Evolutionary conservation across 2,329 filamentous ascomycete species (phyloP).

Genomic region (Fusarium pseudoanthophilum): DNA sequence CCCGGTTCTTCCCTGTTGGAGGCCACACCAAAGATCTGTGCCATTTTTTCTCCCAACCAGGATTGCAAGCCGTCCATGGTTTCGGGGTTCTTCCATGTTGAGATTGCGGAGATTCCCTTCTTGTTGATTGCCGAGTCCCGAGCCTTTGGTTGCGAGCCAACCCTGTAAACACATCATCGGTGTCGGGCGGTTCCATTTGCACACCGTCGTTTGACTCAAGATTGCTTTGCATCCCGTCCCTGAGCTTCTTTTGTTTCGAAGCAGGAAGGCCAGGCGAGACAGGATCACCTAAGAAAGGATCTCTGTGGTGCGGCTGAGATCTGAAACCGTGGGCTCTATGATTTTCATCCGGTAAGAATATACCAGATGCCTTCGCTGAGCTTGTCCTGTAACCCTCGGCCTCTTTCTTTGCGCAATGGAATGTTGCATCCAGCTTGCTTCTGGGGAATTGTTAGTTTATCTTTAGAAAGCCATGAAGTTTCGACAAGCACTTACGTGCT

Average conservation of each 20-base stretch:
- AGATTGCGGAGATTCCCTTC: conserved; percentile 32
- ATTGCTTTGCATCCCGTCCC: conserved; percentile 40
- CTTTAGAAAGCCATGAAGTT: too few species aligned
- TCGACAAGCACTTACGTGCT: conserved; percentile 24
- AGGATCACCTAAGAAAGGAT: conserved; percentile 20
- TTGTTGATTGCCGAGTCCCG: conserved; percentile 42
- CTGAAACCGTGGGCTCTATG: background rate
- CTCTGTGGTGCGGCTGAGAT: background rate
- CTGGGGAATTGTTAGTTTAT: conserved; percentile 26
- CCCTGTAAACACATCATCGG: background rate
- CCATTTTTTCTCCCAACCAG: conserved; percentile 64
- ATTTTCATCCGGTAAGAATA: background rate
- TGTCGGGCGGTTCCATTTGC: background rate
- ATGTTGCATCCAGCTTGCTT: conserved; percentile 11
- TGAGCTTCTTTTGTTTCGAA: conserved; percentile 36
- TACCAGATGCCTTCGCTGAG: background rate
- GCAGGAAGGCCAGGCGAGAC: background rate
- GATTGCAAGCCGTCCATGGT: conserved; percentile 63
- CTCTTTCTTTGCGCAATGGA: conserved; percentile 1
- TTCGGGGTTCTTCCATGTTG: conserved; percentile 31
- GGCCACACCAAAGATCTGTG: conserved; percentile 71
- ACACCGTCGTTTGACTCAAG: background rate
- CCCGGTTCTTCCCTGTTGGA: conserved; percentile 65
- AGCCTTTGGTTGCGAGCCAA: conserved; percentile 21
- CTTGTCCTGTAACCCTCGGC: background rate